These are phyloP conservation scores for Globisporangium perplexum DNA, from an alignment of 352 stramenopile species.

Conservation along the genomic window DNA sequence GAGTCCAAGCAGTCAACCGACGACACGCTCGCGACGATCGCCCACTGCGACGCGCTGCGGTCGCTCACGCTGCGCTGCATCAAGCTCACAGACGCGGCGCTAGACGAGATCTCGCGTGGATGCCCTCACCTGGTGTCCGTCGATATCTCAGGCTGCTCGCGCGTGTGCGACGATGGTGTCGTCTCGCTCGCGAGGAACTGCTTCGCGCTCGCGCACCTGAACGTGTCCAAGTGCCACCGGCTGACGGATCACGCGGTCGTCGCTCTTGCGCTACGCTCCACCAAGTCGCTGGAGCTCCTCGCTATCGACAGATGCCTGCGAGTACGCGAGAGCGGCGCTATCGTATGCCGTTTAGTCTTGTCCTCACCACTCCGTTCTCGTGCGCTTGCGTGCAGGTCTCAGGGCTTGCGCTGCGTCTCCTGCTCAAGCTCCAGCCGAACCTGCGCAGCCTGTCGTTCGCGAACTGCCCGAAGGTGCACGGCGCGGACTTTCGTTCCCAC, in stretches of 20 bases:
- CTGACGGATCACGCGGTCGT: slow-evolving; percentile 67
- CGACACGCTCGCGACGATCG: slow-evolving; percentile 29
- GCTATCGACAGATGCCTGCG: slow-evolving; percentile 62
- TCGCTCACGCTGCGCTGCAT: slow-evolving; percentile 59
- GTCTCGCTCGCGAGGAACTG: slow-evolving; percentile 56
- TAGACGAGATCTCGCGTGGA: slow-evolving; percentile 32
- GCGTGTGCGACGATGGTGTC: slow-evolving; percentile 75
- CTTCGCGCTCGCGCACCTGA: slow-evolving; percentile 36
- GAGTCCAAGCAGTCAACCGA: slow-evolving; percentile 75
- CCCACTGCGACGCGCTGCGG: slow-evolving; percentile 26
- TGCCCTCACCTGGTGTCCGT: slow-evolving; percentile 41
- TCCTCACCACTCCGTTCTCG: not conserved
- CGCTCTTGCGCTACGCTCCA: slow-evolving; percentile 34
- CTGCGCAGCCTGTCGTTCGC: slow-evolving; percentile 49
- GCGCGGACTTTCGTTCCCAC: slow-evolving; percentile 30
- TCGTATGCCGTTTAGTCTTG: too few species aligned
- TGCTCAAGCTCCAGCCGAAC: slow-evolving; percentile 48
- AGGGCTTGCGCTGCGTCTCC: slow-evolving; percentile 39
- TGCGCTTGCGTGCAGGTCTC: slow-evolving; percentile 31
- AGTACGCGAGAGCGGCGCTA: slow-evolving; percentile 13
- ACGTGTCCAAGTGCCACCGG: slow-evolving; percentile 77
- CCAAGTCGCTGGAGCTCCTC: slow-evolving; percentile 29
- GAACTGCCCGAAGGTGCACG: slow-evolving; percentile 56
- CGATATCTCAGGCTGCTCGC: slow-evolving; percentile 68
- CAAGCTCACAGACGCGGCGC: slow-evolving; percentile 54